Evolutionary conservation across 1,284 basidiomycete genomes (phyloP), one percentile per base, ranked within the genome.

Genomic region (Waitea zeae): DNA sequence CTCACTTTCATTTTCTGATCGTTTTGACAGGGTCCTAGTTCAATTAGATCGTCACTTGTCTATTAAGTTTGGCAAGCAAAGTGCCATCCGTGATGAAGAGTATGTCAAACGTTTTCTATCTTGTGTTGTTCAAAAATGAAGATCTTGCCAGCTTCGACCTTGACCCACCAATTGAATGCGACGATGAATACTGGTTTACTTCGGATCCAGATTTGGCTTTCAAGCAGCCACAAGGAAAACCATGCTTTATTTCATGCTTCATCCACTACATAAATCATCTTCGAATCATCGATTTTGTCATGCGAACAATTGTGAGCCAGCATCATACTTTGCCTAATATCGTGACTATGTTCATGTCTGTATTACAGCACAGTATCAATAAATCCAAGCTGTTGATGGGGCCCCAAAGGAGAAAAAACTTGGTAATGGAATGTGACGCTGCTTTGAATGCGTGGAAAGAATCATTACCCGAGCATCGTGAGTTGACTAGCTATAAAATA

Each of bases 21-120:
- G 7, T 26, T 26, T 9, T n/a, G 7, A n/a, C 24, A 26, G 24
- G 24, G n/a, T 69, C 3, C 58, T 82, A 1, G 62, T 80, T 2
- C 56, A 59, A 17, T 53, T 77, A 42, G 80, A 83, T 47, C 60
- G 80, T 28, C 51, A 64, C 37, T 62, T 70, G 36, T 82, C 81
- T 43, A 65, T 76, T 3, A 66, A 66, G 1, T 60, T 90, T n/a
- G 88, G 87, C 7, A 59, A 87, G 17, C 81, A 84, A 0, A 77
- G 81, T 47, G 78, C 78, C 3, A 72, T 88, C 30, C 79, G 86
- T 39, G 83, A 88, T 40, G 82, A 87, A 49, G 87, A 89, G 80
- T 82, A 44, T 17, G 72, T 58, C 7, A 18, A 4, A n/a, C 5
- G 11, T 17, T 28, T 28, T 29, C 17, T 14, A 17, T 4, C 11